These are phyloP conservation scores for Deinandra increscens DNA, from an alignment of 129 eudicot species.

Conservation along the genomic window DNA sequence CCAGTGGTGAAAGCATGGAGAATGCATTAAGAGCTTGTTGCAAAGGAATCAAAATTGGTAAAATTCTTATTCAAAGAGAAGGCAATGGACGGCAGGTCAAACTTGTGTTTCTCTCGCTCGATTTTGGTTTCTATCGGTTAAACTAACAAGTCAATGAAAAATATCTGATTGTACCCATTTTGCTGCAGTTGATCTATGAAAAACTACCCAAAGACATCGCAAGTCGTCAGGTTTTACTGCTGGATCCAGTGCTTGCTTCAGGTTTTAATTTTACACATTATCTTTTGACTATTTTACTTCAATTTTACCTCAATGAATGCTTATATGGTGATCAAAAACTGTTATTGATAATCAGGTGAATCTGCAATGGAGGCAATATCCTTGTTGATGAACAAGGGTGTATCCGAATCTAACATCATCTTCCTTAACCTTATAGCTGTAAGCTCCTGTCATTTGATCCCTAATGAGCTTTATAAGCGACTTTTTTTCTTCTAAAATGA, in stretches of 20 bases:
- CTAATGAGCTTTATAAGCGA: background rate
- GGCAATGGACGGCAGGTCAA: conserved; percentile 93
- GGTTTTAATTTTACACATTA: conserved; percentile 39
- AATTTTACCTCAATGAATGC: too few relatives aligned
- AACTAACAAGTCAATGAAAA: background rate
- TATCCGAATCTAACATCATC: conserved; percentile 73
- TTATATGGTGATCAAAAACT: background rate
- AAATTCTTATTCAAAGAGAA: conserved; percentile 88
- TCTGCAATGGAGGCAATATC: conserved; percentile 90
- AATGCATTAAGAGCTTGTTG: conserved; percentile 98
- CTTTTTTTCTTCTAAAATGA: too few relatives aligned
- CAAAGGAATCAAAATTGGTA: conserved; percentile 96
- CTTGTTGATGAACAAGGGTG: conserved; percentile 75
- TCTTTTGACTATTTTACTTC: background rate
- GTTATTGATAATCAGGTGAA: conserved; percentile 46
- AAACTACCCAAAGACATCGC: conserved; percentile 85
- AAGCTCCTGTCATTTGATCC: conserved; percentile 22
- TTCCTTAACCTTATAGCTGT: conserved; percentile 90
- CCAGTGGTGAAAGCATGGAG: conserved; percentile 98
- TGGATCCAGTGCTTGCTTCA: conserved; percentile 93
- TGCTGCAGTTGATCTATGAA: conserved; percentile 75
- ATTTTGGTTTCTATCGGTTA: too few relatives aligned
- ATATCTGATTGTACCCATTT: conserved; percentile 23
- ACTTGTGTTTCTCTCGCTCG: too few relatives aligned
- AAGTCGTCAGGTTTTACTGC: conserved; percentile 77